Evolutionary conservation across 2,329 filamentous ascomycete species (phyloP), one percentile per base, ranked within the genome.

Genomic region (Hansfordia pulvinata): DNA sequence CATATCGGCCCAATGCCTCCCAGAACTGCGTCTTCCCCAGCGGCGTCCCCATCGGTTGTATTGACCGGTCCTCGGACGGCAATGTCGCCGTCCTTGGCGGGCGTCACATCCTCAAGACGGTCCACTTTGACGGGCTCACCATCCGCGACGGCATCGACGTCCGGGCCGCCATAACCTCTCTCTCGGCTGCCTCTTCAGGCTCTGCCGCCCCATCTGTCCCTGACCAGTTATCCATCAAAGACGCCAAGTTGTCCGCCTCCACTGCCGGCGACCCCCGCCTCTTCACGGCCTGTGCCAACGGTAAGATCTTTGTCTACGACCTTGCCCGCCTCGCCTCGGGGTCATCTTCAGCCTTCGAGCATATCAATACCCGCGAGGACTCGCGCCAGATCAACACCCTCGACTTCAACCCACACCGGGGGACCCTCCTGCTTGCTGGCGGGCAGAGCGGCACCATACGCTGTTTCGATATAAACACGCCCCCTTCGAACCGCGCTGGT

Each of bases 291-390:
- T 74, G 69, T 41, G 64, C 66, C 26, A 71, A 66, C 33, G 72
- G 72, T 40, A 69, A 70, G 46, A 73, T 77, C 37, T 75, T 75
- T 33, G 58, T 68, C 32, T 77, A 77, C 39, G 69, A 77, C 43
- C 43, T 76, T 11, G 56, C 56, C 20, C 61, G 64, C 12, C 39
- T 68, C 8, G 58, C 61, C 2, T 43, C 54, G 2, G 56, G 54
- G 3, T 49, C 50, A 6, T 47, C 53, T 3, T 46, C 73, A 26
- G 68, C 68, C 20, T 64, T 62, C 18, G n/a, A n/a, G n/a, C n/a
- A n/a, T n/a, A 60, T 73, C 18, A 63, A 73, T 43, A 67, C 60
- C 26, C 60, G 64, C 23, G 71, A 76, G 39, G 71, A 76, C 37
- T 63, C 65, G 23, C 62, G 72, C 3, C 71, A 76, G 50, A 60